A percentile compares a stretch with the other conserved stretches of the same genome.
Evolutionary conservation across 306 rosid genomes (phyloP).

Genomic region (Glycyrrhiza uralensis): DNA sequence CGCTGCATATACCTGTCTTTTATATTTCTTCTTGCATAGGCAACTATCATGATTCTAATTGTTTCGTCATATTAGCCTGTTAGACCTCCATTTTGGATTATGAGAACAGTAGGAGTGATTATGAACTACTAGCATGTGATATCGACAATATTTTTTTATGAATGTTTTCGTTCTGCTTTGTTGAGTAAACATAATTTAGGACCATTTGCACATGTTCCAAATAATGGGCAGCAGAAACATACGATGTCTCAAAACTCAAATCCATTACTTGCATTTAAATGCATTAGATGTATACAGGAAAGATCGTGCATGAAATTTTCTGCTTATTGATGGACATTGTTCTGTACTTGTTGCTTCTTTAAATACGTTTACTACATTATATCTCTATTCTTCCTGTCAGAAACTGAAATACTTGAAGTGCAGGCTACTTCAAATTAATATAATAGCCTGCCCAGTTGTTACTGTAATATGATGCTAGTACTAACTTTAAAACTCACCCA

Average conservation of each 20-base stretch:
- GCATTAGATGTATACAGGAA: not conserved
- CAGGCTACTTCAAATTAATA: not conserved
- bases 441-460: not conserved
- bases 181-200: not conserved
- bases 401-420: not conserved
- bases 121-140: not conserved
- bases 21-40: not conserved
- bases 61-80: not conserved
- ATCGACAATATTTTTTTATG: not conserved
- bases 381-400: not conserved
- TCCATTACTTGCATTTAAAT: not conserved
- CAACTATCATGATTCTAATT: not conserved
- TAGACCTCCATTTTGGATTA: not conserved
- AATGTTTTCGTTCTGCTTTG: not conserved
- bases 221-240: not conserved
- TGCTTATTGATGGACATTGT: not conserved
- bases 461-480: not conserved
- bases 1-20: not conserved
- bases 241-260: not conserved
- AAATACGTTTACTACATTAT: not conserved
- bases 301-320: not conserved
- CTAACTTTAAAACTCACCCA: not conserved
- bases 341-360: not conserved
- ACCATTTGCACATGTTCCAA: not conserved
- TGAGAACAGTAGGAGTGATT: not conserved